Conservation (phyloP, 2,329 filamentous ascomycete genomes). For the Fusarium decemcellulare region DNA sequence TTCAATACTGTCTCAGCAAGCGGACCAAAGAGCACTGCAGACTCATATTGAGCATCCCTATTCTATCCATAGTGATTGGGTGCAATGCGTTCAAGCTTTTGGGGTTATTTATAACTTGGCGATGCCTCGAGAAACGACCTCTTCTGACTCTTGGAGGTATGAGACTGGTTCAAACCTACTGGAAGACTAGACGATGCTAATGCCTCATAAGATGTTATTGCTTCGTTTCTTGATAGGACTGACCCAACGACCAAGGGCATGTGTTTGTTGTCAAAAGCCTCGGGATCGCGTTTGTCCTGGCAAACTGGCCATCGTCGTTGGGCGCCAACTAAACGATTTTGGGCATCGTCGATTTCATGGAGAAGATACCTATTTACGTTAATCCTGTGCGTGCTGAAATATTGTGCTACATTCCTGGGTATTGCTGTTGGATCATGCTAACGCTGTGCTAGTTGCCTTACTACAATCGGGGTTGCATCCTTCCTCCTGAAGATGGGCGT, state of each 20-base stretch:
- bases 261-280: not conserved
- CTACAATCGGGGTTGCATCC: not conserved
- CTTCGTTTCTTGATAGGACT: not conserved
- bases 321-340: not conserved
- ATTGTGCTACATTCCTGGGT: no score
- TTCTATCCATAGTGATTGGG: not conserved
- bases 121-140: conserved; percentile 1
- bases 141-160: conserved; percentile 9
- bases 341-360: not conserved
- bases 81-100: conserved; percentile 3
- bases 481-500: no score
- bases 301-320: not conserved
- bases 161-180: not conserved
- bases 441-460: not conserved
- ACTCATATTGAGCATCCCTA: not conserved
- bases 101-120: not conserved
- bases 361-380: not conserved
- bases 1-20: conserved; percentile 4
- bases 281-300: not conserved
- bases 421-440: not conserved
- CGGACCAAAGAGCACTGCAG: not conserved
- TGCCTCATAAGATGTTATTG: not conserved
- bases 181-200: not conserved
- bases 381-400: not conserved
- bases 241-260: not conserved